phyloP scores from a whole-genome alignment of 129 eudicot genomes.

The Centrapalus pauciflorus region DNA sequence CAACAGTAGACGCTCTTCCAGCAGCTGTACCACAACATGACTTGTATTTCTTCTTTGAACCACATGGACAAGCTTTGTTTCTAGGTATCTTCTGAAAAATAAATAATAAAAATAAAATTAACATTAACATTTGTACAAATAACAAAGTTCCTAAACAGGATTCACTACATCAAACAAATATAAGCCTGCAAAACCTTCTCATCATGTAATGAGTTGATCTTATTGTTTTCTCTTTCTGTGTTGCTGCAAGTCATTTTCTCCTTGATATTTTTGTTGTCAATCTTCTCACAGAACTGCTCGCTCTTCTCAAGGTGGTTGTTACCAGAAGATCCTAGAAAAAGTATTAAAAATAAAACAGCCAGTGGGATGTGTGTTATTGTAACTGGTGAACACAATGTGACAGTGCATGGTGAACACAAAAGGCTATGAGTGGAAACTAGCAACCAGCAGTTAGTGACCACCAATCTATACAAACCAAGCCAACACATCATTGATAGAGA shows the following conservation, averaged over 20 bases:
- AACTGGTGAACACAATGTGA: background rate
- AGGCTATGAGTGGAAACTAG: background rate
- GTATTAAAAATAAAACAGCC: background rate
- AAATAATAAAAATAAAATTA: background rate
- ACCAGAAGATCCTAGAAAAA: conserved; percentile 30
- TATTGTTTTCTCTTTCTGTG: conserved; percentile 23
- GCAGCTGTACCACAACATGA: conserved; percentile 83
- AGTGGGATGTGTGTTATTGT: background rate
- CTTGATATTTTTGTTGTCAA: conserved; percentile 20
- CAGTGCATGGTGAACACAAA: background rate
- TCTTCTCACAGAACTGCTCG: conserved; percentile 22
- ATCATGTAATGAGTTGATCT: conserved; percentile 30
- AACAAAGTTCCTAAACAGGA: background rate
- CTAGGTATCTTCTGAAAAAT: conserved; percentile 61
- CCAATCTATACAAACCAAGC: background rate
- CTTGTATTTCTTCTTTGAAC: conserved; percentile 90
- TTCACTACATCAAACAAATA: background rate
- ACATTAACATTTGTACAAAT: background rate
- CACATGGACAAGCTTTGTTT: conserved; percentile 88
- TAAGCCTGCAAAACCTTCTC: conserved; percentile 47
- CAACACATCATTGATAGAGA: background rate
- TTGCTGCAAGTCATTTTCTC: conserved; percentile 27
- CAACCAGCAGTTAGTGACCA: background rate
- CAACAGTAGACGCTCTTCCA: conserved; percentile 52
- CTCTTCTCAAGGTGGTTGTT: conserved; percentile 23